Evolutionary conservation across 73 alveolate genomes (phyloP).

Genomic region (Effrenium voratum): DNA sequence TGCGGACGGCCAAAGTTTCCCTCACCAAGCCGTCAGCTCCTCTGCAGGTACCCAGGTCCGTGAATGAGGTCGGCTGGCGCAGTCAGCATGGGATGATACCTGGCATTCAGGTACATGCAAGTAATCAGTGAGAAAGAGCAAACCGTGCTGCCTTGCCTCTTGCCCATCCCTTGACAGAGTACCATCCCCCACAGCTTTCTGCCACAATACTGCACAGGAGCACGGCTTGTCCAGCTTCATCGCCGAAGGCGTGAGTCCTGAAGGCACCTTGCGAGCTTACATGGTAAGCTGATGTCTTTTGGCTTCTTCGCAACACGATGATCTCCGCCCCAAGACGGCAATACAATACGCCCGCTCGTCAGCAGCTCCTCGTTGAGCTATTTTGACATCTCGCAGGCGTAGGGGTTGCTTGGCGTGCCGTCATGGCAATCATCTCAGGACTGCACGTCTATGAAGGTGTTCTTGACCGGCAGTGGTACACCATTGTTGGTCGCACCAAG

Average conservation of each 20-base stretch:
- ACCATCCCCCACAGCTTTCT: neutral
- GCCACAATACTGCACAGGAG: no score
- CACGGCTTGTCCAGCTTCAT: slow-evolving; percentile 38
- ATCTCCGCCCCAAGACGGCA: neutral
- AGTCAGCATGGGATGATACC: slow-evolving; percentile 14
- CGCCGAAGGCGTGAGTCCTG: slow-evolving; percentile 25
- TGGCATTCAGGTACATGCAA: neutral
- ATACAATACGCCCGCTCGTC: no score
- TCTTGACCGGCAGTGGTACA: slow-evolving; percentile 18
- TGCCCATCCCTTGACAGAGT: neutral
- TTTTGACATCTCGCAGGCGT: no score
- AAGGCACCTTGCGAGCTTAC: slow-evolving; percentile 1
- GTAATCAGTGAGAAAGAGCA: neutral
- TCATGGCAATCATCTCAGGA: neutral
- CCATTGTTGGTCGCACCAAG: slow-evolving; percentile 35
- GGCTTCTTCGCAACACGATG: neutral
- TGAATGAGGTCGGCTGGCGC: slow-evolving; percentile 21
- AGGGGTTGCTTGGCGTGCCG: no score
- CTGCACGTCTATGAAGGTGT: slow-evolving; percentile 10
- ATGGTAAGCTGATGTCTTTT: neutral
- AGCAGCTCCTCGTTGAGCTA: no score
- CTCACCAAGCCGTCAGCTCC: no score
- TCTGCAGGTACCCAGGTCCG: slow-evolving; percentile 24
- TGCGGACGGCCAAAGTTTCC: no score
- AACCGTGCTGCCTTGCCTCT: neutral